Evolutionary conservation across 1,139 yeast genomes (phyloP), one percentile per base, ranked within the genome.

Genomic region (Geotrichum aggregatum): DNA sequence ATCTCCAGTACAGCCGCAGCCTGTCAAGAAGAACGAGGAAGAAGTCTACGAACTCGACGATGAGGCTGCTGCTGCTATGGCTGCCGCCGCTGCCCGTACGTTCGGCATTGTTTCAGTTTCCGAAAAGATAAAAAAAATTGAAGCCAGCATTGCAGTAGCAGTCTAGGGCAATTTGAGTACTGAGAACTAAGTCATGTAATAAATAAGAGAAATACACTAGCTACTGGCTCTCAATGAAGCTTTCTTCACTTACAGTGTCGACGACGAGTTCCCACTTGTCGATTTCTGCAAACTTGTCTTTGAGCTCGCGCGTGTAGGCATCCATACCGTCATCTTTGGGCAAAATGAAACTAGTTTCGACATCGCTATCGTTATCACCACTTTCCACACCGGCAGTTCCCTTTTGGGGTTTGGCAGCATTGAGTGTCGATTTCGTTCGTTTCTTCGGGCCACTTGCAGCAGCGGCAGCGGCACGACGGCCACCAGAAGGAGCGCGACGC

Each of bases 221-320:
- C 18, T 33, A 16, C 18, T 36, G 40, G 7, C 33, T 33, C 13
- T 33, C 41, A 19, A 18, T 18, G 6, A 36, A 21, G 31, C 31
- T 33, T 22, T 44, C 40, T n/a, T 44, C 40, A 28, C 39, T 34
- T 1, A 50, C 56, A 1, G 52, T 44, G n/a, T 51, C 53, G 14
- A 51, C 52, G 13, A 26, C 31, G 3, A 54, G 44, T 28, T 51
- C 28, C 51, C 52, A 52, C 18, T 52, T 42, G 35, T 54, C 56
- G 18, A 54, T 47, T 28, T 51, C 54, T 13, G 52, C 52, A 44
- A 54, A 54, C 47, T 54, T 48, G 16, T 42, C 54, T n/a, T 42
- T 41, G 13, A 51, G 41, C 21, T 36, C 24, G 28, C 39, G 36
- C 6, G 47, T 42, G 28, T 33, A 44, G 16, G 40, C 45, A 18